Evolutionary conservation across 139 green algal species (phyloP), one percentile per base, ranked within the genome.

Genomic region (Auxenochlorella pyrenoidosa): DNA sequence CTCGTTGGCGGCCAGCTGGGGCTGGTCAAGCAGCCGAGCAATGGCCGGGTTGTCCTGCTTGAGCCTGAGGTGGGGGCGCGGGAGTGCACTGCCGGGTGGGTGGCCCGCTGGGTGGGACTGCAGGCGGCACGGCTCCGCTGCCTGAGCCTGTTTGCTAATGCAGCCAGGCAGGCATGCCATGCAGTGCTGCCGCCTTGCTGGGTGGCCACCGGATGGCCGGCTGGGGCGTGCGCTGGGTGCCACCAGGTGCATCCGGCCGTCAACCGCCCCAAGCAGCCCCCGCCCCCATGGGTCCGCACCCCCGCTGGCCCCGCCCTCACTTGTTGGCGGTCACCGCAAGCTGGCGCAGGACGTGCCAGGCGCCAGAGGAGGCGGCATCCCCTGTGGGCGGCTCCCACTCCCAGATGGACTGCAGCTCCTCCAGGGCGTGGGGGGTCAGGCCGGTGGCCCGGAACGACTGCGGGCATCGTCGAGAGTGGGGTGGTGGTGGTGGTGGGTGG

Each of bases 281-380:
- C 26, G 63, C 63, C 26, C 66, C 66, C 8, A 18, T 1, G 8
- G 32, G 66, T 16, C 66, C 6, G 32, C 66, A 34, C 34, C 2
- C 66, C 32, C 66, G 4, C 15, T 34, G 16, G 1, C 16, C 0
- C 16, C 12, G 54, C 1, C 40, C 80, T 79, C 66, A 86, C 82
- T 88, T 86, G 38, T 54, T 85, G 36, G 47, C 30, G 26, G 87
- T 86, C 28, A 85, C 13, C 0, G 73, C 87, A 16, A 90, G 43
- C 80, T 88, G 51, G 34, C 72, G 81, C 72, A 90, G 80, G 28
- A 90, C 54, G 79, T 84, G 70, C 87, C 87, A 90, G 0, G 80
- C 82, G 58, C 71, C 30, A 26, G 79, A 80, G 19, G 72, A 38
- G 24, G 38, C 15, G 2, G 30, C 34, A 47, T 87, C 80, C n/a